A percentile compares a stretch with the other conserved stretches of the same genome.
These are phyloP conservation scores for Chaetothyriales sp. DNA, from an alignment of 2,329 filamentous ascomycete species.

Conservation along the genomic window DNA sequence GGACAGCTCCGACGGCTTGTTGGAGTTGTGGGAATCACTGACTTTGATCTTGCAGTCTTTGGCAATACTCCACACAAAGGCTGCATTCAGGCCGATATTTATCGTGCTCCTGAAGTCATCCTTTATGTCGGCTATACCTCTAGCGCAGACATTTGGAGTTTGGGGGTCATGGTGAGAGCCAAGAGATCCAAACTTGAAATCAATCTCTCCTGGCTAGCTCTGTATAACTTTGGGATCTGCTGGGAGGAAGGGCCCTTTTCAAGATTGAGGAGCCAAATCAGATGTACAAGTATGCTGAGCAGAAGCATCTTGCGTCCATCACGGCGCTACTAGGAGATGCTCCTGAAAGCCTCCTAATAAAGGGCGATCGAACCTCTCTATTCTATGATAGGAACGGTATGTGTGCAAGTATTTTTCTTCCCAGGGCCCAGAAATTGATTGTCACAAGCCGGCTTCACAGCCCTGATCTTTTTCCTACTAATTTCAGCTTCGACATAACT, in stretches of 20 bases:
- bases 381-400: neutral
- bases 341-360: neutral
- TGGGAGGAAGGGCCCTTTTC: neutral
- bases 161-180: constrained; percentile 19
- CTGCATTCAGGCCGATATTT: constrained; percentile 19
- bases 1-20: neutral
- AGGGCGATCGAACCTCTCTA: constrained; percentile 5
- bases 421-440: no score
- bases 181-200: neutral
- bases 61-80: constrained; percentile 12
- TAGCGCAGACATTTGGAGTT: constrained; percentile 22
- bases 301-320: neutral
- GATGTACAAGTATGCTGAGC: neutral
- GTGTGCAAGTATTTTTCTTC: no score
- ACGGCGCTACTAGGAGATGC: neutral
- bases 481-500: constrained; percentile 15
- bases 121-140: constrained; percentile 21
- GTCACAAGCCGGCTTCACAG: neutral
- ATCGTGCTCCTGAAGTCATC: constrained; percentile 22
- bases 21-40: neutral
- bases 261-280: neutral
- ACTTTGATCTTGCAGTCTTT: constrained; percentile 19
- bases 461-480: neutral
- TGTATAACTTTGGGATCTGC: neutral
- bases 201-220: neutral